Evolutionary conservation across 2,329 filamentous ascomycete genomes (phyloP).

Genomic region (Westerdykella ornata): DNA sequence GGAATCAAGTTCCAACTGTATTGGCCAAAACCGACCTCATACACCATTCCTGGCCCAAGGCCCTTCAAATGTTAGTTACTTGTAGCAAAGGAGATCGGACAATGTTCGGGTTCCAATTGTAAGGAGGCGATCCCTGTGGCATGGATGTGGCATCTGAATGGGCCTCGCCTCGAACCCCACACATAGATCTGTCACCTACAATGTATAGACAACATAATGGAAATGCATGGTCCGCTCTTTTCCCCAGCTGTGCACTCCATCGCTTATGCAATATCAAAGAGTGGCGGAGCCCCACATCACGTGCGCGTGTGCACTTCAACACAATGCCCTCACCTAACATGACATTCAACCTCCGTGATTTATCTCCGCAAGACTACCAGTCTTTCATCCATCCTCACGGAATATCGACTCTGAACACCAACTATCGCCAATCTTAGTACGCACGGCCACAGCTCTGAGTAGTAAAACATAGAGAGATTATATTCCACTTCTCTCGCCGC

Average conservation of each 20-base stretch:
- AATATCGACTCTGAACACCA: too few relatives aligned
- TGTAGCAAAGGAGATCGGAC: not conserved
- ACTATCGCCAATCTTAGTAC: not conserved
- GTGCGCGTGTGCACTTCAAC: not conserved
- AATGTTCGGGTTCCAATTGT: not conserved
- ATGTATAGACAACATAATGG: not conserved
- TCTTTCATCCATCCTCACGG: too few relatives aligned
- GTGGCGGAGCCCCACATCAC: not conserved
- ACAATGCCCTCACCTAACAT: too few relatives aligned
- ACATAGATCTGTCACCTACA: not conserved
- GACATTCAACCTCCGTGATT: too few relatives aligned
- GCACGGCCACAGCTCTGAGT: not conserved
- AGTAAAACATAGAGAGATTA: too few relatives aligned
- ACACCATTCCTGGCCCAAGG: conserved; percentile 45
- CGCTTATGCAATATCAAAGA: too few relatives aligned
- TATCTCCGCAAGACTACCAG: too few relatives aligned
- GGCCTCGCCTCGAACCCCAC: not conserved
- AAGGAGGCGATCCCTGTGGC: not conserved
- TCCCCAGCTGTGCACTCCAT: not conserved
- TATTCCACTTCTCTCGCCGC: too few relatives aligned
- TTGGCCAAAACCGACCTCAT: conserved; percentile 32
- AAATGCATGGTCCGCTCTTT: not conserved
- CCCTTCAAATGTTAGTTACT: conserved; percentile 42
- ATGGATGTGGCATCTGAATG: not conserved
- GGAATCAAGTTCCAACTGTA: conserved; percentile 31